These are phyloP conservation scores for Periconia sp. DNA, from an alignment of 2,329 filamentous ascomycete species.

Conservation along the genomic window DNA sequence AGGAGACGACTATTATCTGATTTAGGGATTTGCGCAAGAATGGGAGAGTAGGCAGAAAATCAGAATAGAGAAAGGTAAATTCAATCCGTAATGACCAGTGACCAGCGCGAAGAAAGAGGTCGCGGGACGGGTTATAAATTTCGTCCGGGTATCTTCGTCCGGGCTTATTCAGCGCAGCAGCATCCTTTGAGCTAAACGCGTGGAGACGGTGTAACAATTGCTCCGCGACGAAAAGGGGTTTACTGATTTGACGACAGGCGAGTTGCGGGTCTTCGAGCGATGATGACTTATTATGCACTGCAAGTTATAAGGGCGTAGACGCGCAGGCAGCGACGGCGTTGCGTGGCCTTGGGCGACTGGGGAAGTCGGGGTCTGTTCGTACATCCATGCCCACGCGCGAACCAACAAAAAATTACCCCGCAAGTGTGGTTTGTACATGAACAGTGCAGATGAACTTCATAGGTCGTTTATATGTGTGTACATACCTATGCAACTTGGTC, in stretches of 20 bases:
- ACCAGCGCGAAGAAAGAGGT: not conserved
- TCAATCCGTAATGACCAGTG: not conserved
- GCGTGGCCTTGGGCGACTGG: no score
- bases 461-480: no score
- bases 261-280: not conserved
- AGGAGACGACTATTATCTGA: not conserved
- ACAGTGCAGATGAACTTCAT: no score
- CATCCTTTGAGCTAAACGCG: no score
- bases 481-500: no score
- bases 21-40: not conserved
- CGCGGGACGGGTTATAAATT: not conserved
- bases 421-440: no score
- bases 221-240: not conserved
- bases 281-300: no score
- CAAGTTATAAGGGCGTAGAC: not conserved
- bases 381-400: no score
- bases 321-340: not conserved
- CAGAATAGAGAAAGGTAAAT: not conserved
- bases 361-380: no score
- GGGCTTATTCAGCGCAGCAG: not conserved
- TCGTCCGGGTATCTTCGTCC: constrained; percentile 1
- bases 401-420: no score
- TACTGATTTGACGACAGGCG: not conserved
- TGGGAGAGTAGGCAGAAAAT: not conserved
- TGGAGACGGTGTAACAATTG: not conserved